These are phyloP conservation scores for Plasmodium cynomolgi DNA, from an alignment of 169 alveolate species.

Conservation along the genomic window DNA sequence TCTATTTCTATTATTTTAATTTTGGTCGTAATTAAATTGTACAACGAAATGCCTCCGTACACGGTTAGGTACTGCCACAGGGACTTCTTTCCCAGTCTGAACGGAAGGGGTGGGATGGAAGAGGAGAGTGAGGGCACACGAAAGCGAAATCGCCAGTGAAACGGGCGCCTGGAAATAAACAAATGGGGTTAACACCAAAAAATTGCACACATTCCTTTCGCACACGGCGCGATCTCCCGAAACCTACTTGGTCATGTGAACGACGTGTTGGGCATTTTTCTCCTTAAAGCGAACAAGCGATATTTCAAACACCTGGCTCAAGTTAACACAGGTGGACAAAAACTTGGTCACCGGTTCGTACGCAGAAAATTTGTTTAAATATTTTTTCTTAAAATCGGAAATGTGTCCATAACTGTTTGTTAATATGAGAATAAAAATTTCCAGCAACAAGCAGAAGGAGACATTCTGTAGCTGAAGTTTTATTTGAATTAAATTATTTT, in stretches of 20 bases:
- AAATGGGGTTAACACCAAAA: neutral
- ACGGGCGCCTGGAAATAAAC: neutral
- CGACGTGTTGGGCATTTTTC: slow-evolving; percentile 59
- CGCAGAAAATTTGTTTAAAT: slow-evolving; percentile 50
- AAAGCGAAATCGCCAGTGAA: neutral
- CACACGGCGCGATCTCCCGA: neutral
- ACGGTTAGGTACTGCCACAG: slow-evolving; percentile 63
- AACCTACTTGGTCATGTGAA: slow-evolving; percentile 63
- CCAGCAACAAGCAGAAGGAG: slow-evolving; percentile 61
- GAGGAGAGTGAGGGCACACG: neutral
- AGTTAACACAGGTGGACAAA: slow-evolving; percentile 46
- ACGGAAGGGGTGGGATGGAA: neutral
- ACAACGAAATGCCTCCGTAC: slow-evolving; percentile 51
- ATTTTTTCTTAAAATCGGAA: slow-evolving; percentile 61
- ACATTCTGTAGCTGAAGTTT: slow-evolving; percentile 61
- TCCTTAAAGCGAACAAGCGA: slow-evolving; percentile 69
- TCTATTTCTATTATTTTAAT: slow-evolving; percentile 62
- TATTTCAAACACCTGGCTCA: slow-evolving; percentile 69
- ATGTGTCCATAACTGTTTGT: slow-evolving; percentile 20
- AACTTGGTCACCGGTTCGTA: slow-evolving; percentile 67
- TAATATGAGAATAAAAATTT: slow-evolving; percentile 59
- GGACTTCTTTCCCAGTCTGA: slow-evolving; percentile 61
- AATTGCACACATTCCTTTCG: neutral
- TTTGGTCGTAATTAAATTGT: slow-evolving; percentile 60
- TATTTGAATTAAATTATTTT: slow-evolving; percentile 68